Base-by-base conservation (phyloP, 75 land plant genomes). In the Selaginella tamariscina region DNA sequence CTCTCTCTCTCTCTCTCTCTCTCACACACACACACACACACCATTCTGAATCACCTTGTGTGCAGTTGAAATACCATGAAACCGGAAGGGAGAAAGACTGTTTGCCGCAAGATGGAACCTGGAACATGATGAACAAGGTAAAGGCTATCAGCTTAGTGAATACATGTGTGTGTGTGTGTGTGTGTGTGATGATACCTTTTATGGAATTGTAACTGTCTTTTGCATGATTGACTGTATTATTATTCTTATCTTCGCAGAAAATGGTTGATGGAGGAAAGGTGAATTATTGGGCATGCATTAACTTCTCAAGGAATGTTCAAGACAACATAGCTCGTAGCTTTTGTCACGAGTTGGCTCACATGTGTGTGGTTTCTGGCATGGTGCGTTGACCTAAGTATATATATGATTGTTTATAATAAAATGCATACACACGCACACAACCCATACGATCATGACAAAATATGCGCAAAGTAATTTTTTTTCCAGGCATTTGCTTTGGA, bases 401-500 rank as follows among this genome's bases (percentile, higher is more conserved):
- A n/a, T n/a, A n/a, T 78, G 68, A n/a, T n/a, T n/a, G n/a, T n/a
- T n/a, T n/a, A n/a, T n/a, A n/a, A n/a, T n/a, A n/a, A n/a, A n/a
- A n/a, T n/a, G n/a, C n/a, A n/a, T n/a, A n/a, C n/a, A n/a, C n/a
- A n/a, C n/a, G n/a, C n/a, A n/a, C n/a, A n/a, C n/a, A n/a, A n/a
- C n/a, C n/a, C n/a, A n/a, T n/a, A n/a, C n/a, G n/a, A n/a, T n/a
- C n/a, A n/a, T n/a, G n/a, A n/a, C n/a, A n/a, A n/a, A n/a, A n/a
- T n/a, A n/a, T n/a, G n/a, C n/a, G n/a, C n/a, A n/a, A n/a, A n/a
- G n/a, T n/a, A n/a, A n/a, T 55, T 26, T 22, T 15, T 27, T 5
- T 56, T 78, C 66, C 67, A 89, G 94, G 82, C 73, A 33, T 89
- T 89, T 64, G 73, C 78, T 60, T 77, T 65, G 22, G 87, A 86